A percentile compares a stretch with the other conserved stretches of the same genome.
phyloP scores from a whole-genome alignment of 768 basidiomycete species.

The Leccinum aurantiacum region DNA sequence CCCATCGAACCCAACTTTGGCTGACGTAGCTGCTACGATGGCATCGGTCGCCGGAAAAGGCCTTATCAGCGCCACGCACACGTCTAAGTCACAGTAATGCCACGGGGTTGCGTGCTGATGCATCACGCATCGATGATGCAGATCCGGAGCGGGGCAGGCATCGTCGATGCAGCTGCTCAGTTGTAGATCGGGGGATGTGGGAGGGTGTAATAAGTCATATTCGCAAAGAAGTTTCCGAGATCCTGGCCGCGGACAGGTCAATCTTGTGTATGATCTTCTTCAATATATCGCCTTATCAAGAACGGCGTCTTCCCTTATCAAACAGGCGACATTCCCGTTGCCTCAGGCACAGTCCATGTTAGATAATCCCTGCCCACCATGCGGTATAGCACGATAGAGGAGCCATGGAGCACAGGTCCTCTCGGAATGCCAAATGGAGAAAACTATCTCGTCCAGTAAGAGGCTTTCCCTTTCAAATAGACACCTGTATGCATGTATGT shows the following conservation, averaged over 20 bases:
- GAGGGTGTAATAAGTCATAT: not conserved
- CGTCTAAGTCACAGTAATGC: not conserved
- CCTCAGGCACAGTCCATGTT: not conserved
- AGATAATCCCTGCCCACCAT: not conserved
- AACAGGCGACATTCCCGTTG: not conserved
- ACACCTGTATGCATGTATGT: not conserved
- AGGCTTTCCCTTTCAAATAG: not conserved
- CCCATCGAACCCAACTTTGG: not conserved
- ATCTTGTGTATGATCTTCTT: not conserved
- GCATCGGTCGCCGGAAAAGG: not conserved
- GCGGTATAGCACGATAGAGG: not conserved
- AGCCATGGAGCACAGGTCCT: not conserved
- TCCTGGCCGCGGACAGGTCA: not conserved
- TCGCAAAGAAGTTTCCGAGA: not conserved
- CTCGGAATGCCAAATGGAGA: not conserved
- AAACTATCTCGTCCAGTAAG: not conserved
- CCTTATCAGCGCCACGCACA: not conserved
- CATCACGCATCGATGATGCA: not conserved
- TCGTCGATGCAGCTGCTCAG: not conserved
- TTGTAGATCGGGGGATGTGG: constrained; percentile 7
- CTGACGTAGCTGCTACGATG: not conserved
- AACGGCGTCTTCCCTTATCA: not conserved
- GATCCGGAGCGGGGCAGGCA: not conserved
- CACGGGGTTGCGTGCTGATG: not conserved
- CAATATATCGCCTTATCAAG: not conserved